Conservation (phyloP, 495 filamentous ascomycete genomes). For the Hypoxylon trugodes region DNA sequence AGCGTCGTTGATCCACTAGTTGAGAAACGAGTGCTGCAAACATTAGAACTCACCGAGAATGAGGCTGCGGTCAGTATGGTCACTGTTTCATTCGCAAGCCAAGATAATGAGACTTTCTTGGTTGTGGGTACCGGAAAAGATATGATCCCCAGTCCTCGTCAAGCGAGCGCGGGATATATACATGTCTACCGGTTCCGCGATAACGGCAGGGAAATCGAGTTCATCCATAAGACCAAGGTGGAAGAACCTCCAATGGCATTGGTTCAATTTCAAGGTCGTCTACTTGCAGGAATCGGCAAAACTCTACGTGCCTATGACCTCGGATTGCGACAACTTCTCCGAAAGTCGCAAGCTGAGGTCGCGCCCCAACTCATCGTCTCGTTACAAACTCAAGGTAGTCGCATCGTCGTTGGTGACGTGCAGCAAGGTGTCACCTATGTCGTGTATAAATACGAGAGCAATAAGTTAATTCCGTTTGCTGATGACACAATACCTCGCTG, state of each 20-base stretch:
- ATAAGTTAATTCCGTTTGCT: conserved; percentile 88
- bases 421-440: conserved; percentile 89
- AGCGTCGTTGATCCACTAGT: conserved; percentile 84
- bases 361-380: conserved; percentile 84
- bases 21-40: conserved; percentile 74
- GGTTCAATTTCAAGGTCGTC: conserved; percentile 87
- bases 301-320: conserved; percentile 88
- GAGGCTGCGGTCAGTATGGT: conserved; percentile 90
- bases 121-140: conserved; percentile 94
- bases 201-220: conserved; percentile 84
- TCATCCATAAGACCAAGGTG: conserved; percentile 94
- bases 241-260: conserved; percentile 90
- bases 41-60: conserved; percentile 85
- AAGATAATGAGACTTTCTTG: conserved; percentile 89
- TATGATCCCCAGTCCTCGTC: conserved; percentile 77
- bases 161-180: conserved; percentile 80
- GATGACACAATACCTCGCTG: conserved; percentile 90
- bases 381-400: conserved; percentile 88
- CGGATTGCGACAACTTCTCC: conserved; percentile 86
- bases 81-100: conserved; percentile 82
- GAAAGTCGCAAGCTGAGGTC: conserved; percentile 85
- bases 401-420: conserved; percentile 91
- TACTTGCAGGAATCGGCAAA: conserved; percentile 84
- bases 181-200: conserved; percentile 93
- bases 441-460: conserved; percentile 92